These are phyloP conservation scores for Amanita fuliginea DNA, from an alignment of 768 basidiomycete species.

Conservation along the genomic window DNA sequence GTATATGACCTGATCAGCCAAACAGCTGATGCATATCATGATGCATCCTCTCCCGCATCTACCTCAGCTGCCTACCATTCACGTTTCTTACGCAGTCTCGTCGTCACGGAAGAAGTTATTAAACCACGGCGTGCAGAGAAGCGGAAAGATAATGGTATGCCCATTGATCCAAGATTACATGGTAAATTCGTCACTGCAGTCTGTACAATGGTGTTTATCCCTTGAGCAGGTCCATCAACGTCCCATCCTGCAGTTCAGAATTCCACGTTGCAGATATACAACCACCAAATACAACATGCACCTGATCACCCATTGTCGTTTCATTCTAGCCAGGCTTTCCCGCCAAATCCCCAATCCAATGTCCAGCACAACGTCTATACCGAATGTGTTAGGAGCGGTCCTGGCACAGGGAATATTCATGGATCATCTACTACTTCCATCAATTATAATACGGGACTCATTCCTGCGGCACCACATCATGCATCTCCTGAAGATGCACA, in stretches of 20 bases:
- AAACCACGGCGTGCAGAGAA: conserved; percentile 37
- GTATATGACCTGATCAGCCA: conserved; percentile 55
- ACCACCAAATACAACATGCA: conserved; percentile 20
- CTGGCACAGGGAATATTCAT: conserved; percentile 5
- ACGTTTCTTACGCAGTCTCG: conserved; percentile 64
- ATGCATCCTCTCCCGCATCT: conserved; percentile 55
- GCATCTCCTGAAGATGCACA: conserved; percentile 51
- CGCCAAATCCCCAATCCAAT: conserved; percentile 19
- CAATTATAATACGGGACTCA: conserved; percentile 21
- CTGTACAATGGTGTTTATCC: conserved; percentile 6
- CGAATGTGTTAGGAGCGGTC: conserved; percentile 3
- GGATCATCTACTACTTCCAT: conserved; percentile 7
- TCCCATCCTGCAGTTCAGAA: conserved; percentile 16
- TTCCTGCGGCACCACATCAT: conserved; percentile 27
- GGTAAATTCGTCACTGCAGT: conserved; percentile 23
- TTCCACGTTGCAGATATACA: conserved; percentile 23
- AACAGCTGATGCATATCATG: conserved; percentile 71
- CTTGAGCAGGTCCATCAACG: conserved; percentile 14
- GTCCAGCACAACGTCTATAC: neutral
- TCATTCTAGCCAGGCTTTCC: conserved; percentile 26
- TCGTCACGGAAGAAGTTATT: conserved; percentile 55
- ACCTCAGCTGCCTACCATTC: conserved; percentile 68
- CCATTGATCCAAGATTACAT: conserved; percentile 47
- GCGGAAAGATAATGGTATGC: conserved; percentile 24
- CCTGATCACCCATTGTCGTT: conserved; percentile 30